Evolutionary conservation across 31 red algal species (phyloP).

Genomic region (Endocladia muricata): DNA sequence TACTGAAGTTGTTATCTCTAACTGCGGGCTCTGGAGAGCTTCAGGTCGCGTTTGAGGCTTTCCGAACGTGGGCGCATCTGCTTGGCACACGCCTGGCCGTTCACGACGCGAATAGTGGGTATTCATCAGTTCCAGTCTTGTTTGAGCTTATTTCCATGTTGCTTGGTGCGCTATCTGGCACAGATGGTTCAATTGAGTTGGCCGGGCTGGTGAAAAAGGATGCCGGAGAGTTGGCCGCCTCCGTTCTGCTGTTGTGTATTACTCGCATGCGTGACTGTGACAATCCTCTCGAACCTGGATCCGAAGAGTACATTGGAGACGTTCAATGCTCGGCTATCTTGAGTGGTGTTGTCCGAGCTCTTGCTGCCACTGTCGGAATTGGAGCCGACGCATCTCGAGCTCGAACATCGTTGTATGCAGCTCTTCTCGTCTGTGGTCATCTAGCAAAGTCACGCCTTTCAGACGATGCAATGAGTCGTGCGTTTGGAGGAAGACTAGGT

Average conservation of each 20-base stretch:
- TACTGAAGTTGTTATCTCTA: conserved; percentile 28
- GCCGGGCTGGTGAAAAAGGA: conserved; percentile 33
- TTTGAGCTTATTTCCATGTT: conserved; percentile 43
- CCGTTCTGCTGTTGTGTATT: conserved; percentile 60
- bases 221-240: conserved; percentile 51
- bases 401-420: conserved; percentile 60
- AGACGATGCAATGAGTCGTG: conserved; percentile 35
- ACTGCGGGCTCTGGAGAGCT: conserved; percentile 38
- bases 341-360: conserved; percentile 44
- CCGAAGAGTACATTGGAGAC: conserved; percentile 53
- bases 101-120: conserved; percentile 49
- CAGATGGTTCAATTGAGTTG: conserved; percentile 39
- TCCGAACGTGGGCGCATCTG: conserved; percentile 63
- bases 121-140: conserved; percentile 47
- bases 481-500: conserved; percentile 46
- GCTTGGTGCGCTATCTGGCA: conserved; percentile 32
- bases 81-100: conserved; percentile 48
- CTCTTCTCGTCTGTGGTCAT: conserved; percentile 42
- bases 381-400: conserved; percentile 45
- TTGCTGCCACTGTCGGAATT: conserved; percentile 40
- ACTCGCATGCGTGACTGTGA: conserved; percentile 49
- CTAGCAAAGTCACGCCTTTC: conserved; percentile 35
- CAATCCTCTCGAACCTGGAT: conserved; percentile 26
- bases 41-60: conserved; percentile 56
- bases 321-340: conserved; percentile 39